Evolutionary conservation across 106 monocot genomes (phyloP).

Genomic region (Posidonia australis): DNA sequence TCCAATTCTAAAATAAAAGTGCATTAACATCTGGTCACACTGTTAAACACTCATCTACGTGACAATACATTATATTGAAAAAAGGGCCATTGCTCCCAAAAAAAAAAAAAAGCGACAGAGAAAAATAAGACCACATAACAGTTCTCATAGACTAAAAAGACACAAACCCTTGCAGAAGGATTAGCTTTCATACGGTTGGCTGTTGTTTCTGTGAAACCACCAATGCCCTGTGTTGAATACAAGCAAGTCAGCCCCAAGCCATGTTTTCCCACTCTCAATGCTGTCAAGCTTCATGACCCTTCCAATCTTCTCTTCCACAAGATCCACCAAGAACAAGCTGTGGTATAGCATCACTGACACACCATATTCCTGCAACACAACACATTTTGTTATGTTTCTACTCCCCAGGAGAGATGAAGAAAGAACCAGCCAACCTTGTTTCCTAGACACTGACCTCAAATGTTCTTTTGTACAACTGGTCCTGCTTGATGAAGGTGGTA

Average conservation of each 20-base stretch:
- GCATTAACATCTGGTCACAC: no score
- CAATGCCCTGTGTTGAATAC: slow-evolving; percentile 66
- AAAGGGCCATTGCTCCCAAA: no score
- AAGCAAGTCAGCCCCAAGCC: slow-evolving; percentile 37
- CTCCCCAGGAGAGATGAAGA: not conserved
- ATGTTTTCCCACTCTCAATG: slow-evolving; percentile 30
- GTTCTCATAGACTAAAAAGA: no score
- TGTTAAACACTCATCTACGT: no score
- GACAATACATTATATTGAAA: no score
- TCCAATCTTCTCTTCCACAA: slow-evolving; percentile 23
- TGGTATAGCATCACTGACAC: slow-evolving; percentile 44
- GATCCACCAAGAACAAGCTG: slow-evolving; percentile 38
- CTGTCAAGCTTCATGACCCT: slow-evolving; percentile 40
- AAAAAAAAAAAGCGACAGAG: no score
- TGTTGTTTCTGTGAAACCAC: slow-evolving; percentile 59
- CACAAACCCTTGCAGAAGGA: no score
- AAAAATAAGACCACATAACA: no score
- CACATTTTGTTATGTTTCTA: not conserved
- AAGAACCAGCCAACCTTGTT: not conserved
- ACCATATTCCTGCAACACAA: slow-evolving; percentile 32
- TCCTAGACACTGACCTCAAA: slow-evolving; percentile 2
- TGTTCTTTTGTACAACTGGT: not conserved
- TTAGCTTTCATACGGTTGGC: slow-evolving; percentile 56
- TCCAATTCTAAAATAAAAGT: no score
- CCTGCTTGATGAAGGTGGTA: not conserved